phyloP scores from a whole-genome alignment of 2,329 filamentous ascomycete genomes.

The Cladophialophora yegresii region DNA sequence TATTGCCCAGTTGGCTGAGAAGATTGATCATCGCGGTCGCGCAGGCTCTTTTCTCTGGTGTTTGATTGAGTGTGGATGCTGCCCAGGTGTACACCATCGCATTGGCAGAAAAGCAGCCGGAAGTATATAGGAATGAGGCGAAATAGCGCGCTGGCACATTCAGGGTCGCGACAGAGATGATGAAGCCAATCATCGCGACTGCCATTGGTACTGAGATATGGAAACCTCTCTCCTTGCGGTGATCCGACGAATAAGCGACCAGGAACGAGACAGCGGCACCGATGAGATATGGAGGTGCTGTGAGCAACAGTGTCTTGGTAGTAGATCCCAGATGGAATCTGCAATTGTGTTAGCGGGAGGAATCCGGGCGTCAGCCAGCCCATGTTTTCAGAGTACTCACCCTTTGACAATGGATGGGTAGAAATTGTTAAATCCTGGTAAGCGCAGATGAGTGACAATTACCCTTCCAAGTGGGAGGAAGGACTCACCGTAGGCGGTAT shows the following conservation, averaged over 20 bases:
- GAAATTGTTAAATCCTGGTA: constrained; percentile 50
- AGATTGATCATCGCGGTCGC: constrained; percentile 57
- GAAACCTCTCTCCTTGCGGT: constrained; percentile 15
- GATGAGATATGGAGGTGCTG: constrained; percentile 57
- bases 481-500: constrained; percentile 9
- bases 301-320: constrained; percentile 54
- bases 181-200: constrained; percentile 49
- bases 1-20: constrained; percentile 51
- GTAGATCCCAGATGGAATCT: constrained; percentile 46
- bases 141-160: constrained; percentile 58
- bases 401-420: constrained; percentile 53
- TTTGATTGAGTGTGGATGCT: constrained; percentile 39
- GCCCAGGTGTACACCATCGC: constrained; percentile 45
- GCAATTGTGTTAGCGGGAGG: too few relatives aligned
- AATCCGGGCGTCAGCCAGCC: too few relatives aligned
- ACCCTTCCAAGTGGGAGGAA: not conserved
- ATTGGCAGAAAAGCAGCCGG: constrained; percentile 53
- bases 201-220: constrained; percentile 15
- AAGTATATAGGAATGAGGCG: constrained; percentile 50
- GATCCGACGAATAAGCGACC: constrained; percentile 45
- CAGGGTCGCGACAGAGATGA: constrained; percentile 57
- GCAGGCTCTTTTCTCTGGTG: constrained; percentile 57
- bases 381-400: too few relatives aligned
- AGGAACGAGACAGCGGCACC: constrained; percentile 52
- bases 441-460: not conserved